A percentile compares a stretch with the other conserved stretches of the same genome.
Evolutionary conservation across 2,329 filamentous ascomycete species (phyloP).

Genomic region (Diplocarpon rosae): DNA sequence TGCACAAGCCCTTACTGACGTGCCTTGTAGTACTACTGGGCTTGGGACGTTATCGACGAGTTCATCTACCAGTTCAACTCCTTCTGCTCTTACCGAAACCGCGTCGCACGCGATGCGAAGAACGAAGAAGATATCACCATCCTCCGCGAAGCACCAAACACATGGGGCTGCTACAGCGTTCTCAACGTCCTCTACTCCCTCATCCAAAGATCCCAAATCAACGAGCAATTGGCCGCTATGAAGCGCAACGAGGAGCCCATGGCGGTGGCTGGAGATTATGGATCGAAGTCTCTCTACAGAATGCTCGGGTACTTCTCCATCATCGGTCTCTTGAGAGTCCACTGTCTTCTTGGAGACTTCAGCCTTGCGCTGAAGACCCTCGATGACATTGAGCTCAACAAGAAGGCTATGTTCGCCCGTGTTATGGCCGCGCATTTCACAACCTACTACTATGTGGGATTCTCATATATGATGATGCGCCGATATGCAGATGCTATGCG

Average conservation of each 20-base stretch:
- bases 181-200: constrained; percentile 98
- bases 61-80: constrained; percentile 99
- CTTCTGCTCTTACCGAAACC: constrained; percentile 93
- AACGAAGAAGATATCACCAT: constrained; percentile 89
- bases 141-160: constrained; percentile 93
- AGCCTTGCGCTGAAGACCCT: constrained; percentile 96
- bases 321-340: constrained; percentile 89
- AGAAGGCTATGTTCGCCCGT: constrained; percentile 99
- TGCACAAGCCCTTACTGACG: constrained; percentile 13
- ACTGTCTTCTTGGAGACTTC: constrained; percentile 95
- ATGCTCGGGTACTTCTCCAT: constrained; percentile 99
- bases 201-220: constrained; percentile 96
- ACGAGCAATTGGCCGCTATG: constrained; percentile 89
- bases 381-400: constrained; percentile 99
- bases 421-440: constrained; percentile 99
- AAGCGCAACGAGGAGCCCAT: constrained; percentile 87
- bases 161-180: constrained; percentile 98
- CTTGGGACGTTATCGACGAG: constrained; percentile 99
- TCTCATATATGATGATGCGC: constrained; percentile 99
- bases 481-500: constrained; percentile 98
- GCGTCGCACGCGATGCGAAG: constrained; percentile 69
- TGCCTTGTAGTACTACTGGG: constrained; percentile 79
- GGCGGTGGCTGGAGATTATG: constrained; percentile 88
- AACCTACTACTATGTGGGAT: constrained; percentile 99
- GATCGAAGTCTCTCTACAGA: constrained; percentile 84